Conservation (phyloP, 305 asterid species). For the Solanum aculeatissimum region DNA sequence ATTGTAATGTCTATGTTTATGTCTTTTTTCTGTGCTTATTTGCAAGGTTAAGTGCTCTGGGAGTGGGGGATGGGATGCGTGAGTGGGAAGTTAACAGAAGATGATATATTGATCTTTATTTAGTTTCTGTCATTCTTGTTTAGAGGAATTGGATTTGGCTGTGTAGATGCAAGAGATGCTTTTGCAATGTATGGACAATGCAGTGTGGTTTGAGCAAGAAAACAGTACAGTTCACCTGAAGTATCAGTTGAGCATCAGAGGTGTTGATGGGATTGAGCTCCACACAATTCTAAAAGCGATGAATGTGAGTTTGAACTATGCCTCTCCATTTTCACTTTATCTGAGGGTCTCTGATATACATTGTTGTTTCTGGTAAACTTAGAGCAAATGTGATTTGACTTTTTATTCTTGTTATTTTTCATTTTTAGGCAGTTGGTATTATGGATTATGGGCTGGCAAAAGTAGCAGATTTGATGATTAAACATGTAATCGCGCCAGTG, state of each 20-base stretch:
- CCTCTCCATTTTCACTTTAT: background rate
- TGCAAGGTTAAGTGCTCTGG: background rate
- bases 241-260: constrained; percentile 27
- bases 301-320: constrained; percentile 48
- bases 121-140: constrained; percentile 35
- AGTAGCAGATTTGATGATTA: constrained; percentile 65
- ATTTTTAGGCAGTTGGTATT: constrained; percentile 54
- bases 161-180: constrained; percentile 77
- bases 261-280: constrained; percentile 52
- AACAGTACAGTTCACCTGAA: constrained; percentile 38
- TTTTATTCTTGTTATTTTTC: constrained; percentile 7
- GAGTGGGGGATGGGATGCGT: background rate
- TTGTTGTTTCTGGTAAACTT: background rate
- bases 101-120: constrained; percentile 13
- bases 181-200: constrained; percentile 55
- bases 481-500: constrained; percentile 44
- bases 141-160: constrained; percentile 46
- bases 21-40: background rate
- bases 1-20: background rate
- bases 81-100: background rate
- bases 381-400: background rate
- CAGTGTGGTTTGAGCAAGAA: constrained; percentile 58
- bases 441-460: constrained; percentile 76
- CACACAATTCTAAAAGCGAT: constrained; percentile 60
- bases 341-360: background rate